Evolutionary conservation across 352 stramenopile genomes (phyloP), one percentile per base, ranked within the genome.

Genomic region (Sclerospora graminicola): DNA sequence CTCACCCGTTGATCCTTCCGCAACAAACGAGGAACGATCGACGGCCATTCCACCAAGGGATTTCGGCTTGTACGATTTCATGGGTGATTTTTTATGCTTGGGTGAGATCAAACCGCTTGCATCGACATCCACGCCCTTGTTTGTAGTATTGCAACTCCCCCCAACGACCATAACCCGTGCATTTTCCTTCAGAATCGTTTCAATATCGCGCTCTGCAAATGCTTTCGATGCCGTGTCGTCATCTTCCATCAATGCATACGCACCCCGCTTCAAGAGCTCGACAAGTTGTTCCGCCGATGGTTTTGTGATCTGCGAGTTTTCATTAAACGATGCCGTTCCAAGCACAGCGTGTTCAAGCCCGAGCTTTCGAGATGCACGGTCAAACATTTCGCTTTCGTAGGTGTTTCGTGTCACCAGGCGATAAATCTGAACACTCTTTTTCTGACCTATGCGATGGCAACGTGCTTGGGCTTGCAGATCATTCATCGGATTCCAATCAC

Each of bases 381-480:
- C 89, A 55, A 99, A 99, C 96, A 99, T 99, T 72, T 99, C 90
- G 59, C 97, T 97, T 71, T 99, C 97, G 54, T 99, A 99, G 2
- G 96, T 99, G 57, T 98, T 98, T 10, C 89, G 70, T 26, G 95
- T 98, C 35, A 99, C 84, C 16, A 99, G 66, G 13, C 96, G 95
- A 60, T 97, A 99, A 19, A 99, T 96, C 40, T 93, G 88, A 13
- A 99, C 96, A 42, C 81, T 82, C 60, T 99, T 98, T 41, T 97
- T 99, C 73, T 99, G 97, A 0, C 97, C 97, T 60, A 99, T 99
- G 43, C 96, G 86, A 59, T 99, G 97, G 50, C 93, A 97, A 51
- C 96, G 82, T 16, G 77, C 69, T 45, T 93, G 81, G 5, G 84
- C 84, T 32, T 94, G 82, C 11, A 93, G 41, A 53, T 94, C 82